Base-by-base conservation (phyloP, 2,329 filamentous ascomycete species). In the Ascomycota sp. region DNA sequence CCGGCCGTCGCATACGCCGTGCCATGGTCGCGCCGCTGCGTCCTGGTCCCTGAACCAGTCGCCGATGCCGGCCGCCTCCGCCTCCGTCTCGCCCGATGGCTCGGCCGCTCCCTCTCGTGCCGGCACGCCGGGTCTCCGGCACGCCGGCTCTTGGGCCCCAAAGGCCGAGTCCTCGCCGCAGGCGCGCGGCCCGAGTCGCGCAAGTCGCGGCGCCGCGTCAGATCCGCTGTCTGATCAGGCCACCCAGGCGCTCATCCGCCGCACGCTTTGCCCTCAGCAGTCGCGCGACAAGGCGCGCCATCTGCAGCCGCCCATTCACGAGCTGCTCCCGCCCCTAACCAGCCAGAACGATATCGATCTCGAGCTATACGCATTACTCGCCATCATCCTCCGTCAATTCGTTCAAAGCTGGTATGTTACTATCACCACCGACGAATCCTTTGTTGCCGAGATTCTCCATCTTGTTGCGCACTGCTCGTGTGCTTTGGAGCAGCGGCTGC, bases 311-410 rank as follows among this genome's bases (percentile, higher is more conserved):
- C 68, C 80, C 33, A 74, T 92, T 43, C 73, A 91, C 38, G 77
- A 84, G 44, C 61, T 92, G 30, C 61, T 98, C 31, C 89, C 86
- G 38, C 83, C 84, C 29, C 63, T 98, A 47, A 95, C 86, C 33
- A 92, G 83, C 58, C 83, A 82, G 34, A 92, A 92, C 52, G 82
- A 91, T 44, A 72, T 95, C 38, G 89, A 98, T 53, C 59, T 91
- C 36, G 79, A 98, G 56, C 66, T 98, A 5, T 98, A 95, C 51
- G 86, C 81, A 25, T 68, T 95, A 38, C 73, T 98, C 39, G 79
- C 89, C 34, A 77, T 95, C 38, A 72, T 95, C 39, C 64, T 93
- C 45, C 74, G 79, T 47, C 83, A 93, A 41, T 92, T 83, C 51
- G 78, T 98, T 28, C 76, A 89, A 52, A 73, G 72, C 26, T 98